Conservation (phyloP, 306 rosid genomes). For the Cucurbita maxima region DNA sequence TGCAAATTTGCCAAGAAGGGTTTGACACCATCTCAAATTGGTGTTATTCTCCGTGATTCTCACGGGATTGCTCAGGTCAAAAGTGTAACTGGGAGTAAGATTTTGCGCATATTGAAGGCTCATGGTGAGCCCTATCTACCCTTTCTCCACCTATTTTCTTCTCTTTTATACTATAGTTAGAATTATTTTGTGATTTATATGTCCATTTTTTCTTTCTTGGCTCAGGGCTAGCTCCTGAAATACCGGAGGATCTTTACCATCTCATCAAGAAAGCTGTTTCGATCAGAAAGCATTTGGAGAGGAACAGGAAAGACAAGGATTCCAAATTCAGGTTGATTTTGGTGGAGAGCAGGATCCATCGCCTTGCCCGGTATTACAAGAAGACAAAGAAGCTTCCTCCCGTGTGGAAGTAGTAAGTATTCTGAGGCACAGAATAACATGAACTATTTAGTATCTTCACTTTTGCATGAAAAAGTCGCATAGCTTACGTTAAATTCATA, state of each 20-base stretch:
- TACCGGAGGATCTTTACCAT: slow-evolving; percentile 88
- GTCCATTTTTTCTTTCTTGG: background rate
- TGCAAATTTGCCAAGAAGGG: slow-evolving; percentile 92
- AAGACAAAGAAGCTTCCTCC: slow-evolving; percentile 92
- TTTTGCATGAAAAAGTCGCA: background rate
- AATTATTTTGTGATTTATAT: background rate
- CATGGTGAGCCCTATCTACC: slow-evolving; percentile 28
- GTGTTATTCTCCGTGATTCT: slow-evolving; percentile 84
- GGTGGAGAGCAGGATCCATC: slow-evolving; percentile 86
- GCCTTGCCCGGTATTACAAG: slow-evolving; percentile 78
- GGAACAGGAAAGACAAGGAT: slow-evolving; percentile 77
- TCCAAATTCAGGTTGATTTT: slow-evolving; percentile 83
- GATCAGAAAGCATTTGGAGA: slow-evolving; percentile 73
- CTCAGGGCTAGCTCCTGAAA: slow-evolving; percentile 75
- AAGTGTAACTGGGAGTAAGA: slow-evolving; percentile 64
- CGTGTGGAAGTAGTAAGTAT: slow-evolving; percentile 72
- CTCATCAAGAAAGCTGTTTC: slow-evolving; percentile 86
- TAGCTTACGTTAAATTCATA: background rate
- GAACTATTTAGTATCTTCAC: background rate
- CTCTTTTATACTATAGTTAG: background rate
- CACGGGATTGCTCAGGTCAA: slow-evolving; percentile 71
- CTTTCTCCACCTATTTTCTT: background rate
- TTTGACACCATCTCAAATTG: slow-evolving; percentile 82
- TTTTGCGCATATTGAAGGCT: slow-evolving; percentile 67
- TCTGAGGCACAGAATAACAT: background rate